These are phyloP conservation scores for Claviceps sp. DNA, from an alignment of 2,329 filamentous ascomycete genomes.

Conservation along the genomic window DNA sequence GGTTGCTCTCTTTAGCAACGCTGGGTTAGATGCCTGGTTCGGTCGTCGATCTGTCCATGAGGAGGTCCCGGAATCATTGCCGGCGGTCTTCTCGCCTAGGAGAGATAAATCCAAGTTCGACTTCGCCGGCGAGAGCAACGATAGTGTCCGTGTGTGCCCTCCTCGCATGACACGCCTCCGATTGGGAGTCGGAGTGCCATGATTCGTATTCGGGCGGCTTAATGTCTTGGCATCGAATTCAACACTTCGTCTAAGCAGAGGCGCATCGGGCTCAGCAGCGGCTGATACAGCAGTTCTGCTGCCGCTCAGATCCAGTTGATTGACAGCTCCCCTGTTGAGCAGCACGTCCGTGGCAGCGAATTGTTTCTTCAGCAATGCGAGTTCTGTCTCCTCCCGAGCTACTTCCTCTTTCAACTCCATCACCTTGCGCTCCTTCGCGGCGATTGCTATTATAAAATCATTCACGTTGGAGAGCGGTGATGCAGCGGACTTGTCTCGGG, in stretches of 20 bases:
- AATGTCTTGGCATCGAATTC: slow-evolving; percentile 66
- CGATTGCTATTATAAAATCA: slow-evolving; percentile 76
- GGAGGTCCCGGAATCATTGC: slow-evolving; percentile 14
- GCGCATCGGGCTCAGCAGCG: slow-evolving; percentile 18
- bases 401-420: slow-evolving; percentile 86
- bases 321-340: slow-evolving; percentile 50
- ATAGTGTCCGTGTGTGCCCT: slow-evolving; percentile 52
- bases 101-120: slow-evolving; percentile 28
- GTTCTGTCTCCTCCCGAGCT: slow-evolving; percentile 63
- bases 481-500: slow-evolving; percentile 29
- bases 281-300: slow-evolving; percentile 3
- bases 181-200: slow-evolving; percentile 27
- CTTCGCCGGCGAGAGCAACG: slow-evolving; percentile 62
- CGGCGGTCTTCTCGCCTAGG: slow-evolving; percentile 23
- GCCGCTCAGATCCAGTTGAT: slow-evolving; percentile 1
- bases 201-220: slow-evolving; percentile 43
- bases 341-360: slow-evolving; percentile 67
- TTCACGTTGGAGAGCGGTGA: slow-evolving; percentile 40
- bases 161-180: slow-evolving; percentile 55
- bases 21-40: slow-evolving; percentile 24
- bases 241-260: slow-evolving; percentile 25
- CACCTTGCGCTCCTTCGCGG: slow-evolving; percentile 80
- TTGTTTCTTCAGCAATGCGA: slow-evolving; percentile 66
- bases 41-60: slow-evolving; percentile 16
- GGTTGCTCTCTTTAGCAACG: slow-evolving; percentile 41